Percentiles rank a stretch among this genome's conserved stretches.
Conservation (phyloP, 164 flowering plant species). For the Malania oleifera region DNA sequence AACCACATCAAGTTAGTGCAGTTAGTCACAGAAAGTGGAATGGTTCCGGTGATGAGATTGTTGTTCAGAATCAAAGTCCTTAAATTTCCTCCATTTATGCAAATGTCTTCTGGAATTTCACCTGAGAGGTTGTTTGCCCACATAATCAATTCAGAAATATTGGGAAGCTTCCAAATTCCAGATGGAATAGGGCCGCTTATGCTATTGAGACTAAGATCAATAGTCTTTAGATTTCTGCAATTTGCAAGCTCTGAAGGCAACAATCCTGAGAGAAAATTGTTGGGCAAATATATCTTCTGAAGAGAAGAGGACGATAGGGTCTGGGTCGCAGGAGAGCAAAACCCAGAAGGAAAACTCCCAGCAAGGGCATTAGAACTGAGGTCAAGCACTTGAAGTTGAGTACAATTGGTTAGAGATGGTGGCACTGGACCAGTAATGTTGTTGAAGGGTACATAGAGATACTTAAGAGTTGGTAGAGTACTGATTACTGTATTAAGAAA, state of each 20-base stretch:
- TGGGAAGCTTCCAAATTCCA: slow-evolving; percentile 57
- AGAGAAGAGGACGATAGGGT: slow-evolving; percentile 17
- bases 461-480: slow-evolving; percentile 33
- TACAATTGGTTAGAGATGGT: slow-evolving; percentile 38
- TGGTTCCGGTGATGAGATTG: slow-evolving; percentile 55
- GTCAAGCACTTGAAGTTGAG: slow-evolving; percentile 56
- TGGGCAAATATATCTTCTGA: slow-evolving; percentile 43
- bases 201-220: slow-evolving; percentile 78
- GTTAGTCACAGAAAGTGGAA: slow-evolving; percentile 52
- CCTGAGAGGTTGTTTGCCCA: slow-evolving; percentile 80
- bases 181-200: slow-evolving; percentile 54
- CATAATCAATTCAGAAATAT: slow-evolving; percentile 60
- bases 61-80: slow-evolving; percentile 78
- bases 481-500: slow-evolving; percentile 48
- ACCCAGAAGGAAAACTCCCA: slow-evolving; percentile 52
- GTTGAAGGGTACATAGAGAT: slow-evolving; percentile 54
- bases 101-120: slow-evolving; percentile 63
- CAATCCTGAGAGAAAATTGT: slow-evolving; percentile 52
- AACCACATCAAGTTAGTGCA: slow-evolving; percentile 75
- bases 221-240: slow-evolving; percentile 44
- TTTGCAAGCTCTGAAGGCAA: slow-evolving; percentile 56
- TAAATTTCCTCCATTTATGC: slow-evolving; percentile 50
- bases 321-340: slow-evolving; percentile 64
- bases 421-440: slow-evolving; percentile 65
- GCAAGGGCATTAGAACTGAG: slow-evolving; percentile 65